Conservation (phyloP, 2,329 filamentous ascomycete species). For the Alternaria solani region DNA sequence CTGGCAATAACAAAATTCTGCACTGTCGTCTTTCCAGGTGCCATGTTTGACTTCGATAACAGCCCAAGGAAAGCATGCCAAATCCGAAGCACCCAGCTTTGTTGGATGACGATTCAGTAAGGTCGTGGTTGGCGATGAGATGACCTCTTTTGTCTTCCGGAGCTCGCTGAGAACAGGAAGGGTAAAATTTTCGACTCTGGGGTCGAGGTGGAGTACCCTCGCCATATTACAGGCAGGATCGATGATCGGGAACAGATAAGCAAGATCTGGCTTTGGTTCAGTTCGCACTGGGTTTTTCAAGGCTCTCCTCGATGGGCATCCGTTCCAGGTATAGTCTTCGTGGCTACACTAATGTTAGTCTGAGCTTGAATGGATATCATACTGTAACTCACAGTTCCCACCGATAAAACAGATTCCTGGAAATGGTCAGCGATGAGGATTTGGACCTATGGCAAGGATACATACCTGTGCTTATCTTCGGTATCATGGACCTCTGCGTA, state of each 20-base stretch:
- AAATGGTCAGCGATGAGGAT: too few species aligned
- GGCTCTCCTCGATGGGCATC: conserved; percentile 6
- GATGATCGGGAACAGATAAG: conserved; percentile 22
- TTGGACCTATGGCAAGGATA: not conserved
- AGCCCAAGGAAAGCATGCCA: conserved; percentile 27
- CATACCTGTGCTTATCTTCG: not conserved
- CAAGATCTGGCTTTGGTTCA: conserved; percentile 22
- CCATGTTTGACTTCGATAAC: conserved; percentile 19
- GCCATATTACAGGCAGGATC: not conserved
- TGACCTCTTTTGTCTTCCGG: not conserved
- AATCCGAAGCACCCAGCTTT: conserved; percentile 4
- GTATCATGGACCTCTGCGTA: conserved; percentile 8
- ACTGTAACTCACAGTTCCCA: too few species aligned
- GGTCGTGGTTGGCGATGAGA: conserved; percentile 10
- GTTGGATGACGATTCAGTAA: not conserved
- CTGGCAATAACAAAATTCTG: conserved; percentile 24
- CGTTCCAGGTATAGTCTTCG: not conserved
- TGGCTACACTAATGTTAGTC: too few species aligned
- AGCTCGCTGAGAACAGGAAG: conserved; percentile 15
- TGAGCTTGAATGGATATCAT: too few species aligned
- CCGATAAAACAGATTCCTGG: too few species aligned
- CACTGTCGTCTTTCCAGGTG: not conserved
- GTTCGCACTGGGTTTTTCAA: not conserved
- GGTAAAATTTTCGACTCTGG: conserved; percentile 12
- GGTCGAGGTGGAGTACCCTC: not conserved